These are phyloP conservation scores for Monilinia vaccinii-corymbosi DNA, from an alignment of 2,329 filamentous ascomycete genomes.

Conservation along the genomic window DNA sequence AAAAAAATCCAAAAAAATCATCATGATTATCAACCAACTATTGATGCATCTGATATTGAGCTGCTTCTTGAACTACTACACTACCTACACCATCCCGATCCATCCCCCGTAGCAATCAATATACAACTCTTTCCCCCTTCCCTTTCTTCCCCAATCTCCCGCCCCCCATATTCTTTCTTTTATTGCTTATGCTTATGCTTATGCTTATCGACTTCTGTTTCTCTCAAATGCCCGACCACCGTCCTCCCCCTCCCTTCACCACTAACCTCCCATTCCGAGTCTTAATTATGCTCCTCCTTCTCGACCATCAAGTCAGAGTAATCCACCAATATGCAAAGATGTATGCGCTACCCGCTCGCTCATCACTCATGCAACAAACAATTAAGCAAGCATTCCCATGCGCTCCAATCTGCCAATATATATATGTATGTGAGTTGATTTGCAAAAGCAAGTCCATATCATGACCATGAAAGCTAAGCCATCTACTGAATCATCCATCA, in stretches of 20 bases:
- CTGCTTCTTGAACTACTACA: not conserved
- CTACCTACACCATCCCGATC: not conserved
- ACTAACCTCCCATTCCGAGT: not conserved
- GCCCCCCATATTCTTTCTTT: not conserved
- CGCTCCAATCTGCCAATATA: not conserved
- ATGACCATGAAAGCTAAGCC: slow-evolving; percentile 1
- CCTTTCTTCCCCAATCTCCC: not conserved
- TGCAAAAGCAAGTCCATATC: not conserved
- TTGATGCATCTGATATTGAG: not conserved
- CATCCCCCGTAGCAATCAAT: not conserved
- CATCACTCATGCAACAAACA: not conserved
- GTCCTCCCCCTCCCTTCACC: not conserved
- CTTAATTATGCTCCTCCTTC: not conserved
- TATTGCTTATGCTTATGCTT: too few species aligned
- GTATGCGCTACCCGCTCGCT: not conserved
- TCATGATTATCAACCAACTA: not conserved
- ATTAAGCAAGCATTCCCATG: not conserved
- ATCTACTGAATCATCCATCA: slow-evolving; percentile 5
- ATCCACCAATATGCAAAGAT: slow-evolving; percentile 4
- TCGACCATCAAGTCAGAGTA: not conserved
- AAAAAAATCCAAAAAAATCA: too few species aligned
- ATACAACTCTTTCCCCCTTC: too few species aligned
- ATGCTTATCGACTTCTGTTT: not conserved
- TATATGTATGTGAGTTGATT: not conserved
- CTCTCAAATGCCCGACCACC: not conserved